Evolutionary conservation across 2,329 filamentous ascomycete species (phyloP).

Genomic region (Beauveria pseudobassiana): DNA sequence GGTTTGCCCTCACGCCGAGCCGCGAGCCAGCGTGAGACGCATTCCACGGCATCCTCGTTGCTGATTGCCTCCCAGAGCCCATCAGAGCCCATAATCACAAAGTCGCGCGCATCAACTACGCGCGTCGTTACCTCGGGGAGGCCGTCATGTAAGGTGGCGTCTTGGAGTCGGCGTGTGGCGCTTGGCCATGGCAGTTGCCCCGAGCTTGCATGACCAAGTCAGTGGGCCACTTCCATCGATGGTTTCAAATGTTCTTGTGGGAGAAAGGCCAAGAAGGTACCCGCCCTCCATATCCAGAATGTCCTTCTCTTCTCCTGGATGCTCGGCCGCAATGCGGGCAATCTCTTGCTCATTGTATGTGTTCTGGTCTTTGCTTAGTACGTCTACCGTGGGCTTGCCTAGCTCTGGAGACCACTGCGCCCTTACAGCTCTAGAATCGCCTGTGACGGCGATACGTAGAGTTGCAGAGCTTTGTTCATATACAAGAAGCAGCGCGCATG

Average conservation of each 20-base stretch:
- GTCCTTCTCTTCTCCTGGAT: not conserved
- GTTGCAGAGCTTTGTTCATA: not conserved
- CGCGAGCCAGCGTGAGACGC: constrained; percentile 13
- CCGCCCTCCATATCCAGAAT: not conserved
- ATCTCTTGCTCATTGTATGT: too few relatives aligned
- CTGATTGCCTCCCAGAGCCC: constrained; percentile 15
- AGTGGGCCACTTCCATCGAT: constrained; percentile 1
- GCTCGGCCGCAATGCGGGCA: not conserved
- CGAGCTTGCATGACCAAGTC: not conserved
- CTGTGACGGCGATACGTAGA: not conserved
- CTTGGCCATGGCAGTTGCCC: not conserved
- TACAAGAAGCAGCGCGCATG: not conserved
- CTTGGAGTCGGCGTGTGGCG: not conserved
- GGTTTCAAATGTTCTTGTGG: not conserved
- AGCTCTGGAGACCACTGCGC: not conserved
- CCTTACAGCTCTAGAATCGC: not conserved
- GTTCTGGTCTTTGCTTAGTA: too few relatives aligned
- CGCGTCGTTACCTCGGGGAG: constrained; percentile 9
- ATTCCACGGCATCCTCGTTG: constrained; percentile 12
- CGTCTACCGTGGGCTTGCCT: too few relatives aligned
- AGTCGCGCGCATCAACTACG: constrained; percentile 8
- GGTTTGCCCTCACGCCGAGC: constrained; percentile 1
- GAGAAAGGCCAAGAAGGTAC: not conserved
- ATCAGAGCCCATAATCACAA: constrained; percentile 15
- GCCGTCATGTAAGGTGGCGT: constrained; percentile 14